These are phyloP conservation scores for Fusarium hostae DNA, from an alignment of 2,329 filamentous ascomycete genomes.

Conservation along the genomic window DNA sequence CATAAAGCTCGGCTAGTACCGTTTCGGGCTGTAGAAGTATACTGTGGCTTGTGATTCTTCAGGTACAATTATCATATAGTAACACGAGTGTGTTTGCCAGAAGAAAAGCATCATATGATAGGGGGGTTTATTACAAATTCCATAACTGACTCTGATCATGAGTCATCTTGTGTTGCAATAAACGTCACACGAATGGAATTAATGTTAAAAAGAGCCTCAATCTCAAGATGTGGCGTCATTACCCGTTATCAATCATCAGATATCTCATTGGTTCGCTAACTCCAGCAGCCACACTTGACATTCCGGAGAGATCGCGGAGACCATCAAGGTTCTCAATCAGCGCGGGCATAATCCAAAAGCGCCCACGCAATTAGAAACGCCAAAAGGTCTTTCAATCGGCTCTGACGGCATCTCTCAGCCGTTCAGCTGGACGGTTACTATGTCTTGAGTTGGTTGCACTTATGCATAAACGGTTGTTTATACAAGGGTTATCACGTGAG, in stretches of 20 bases:
- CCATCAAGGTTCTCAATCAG: conserved; percentile 45
- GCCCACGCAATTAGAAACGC: conserved; percentile 18
- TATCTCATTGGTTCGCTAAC: conserved; percentile 25
- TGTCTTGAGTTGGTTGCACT: background rate
- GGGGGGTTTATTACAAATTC: accelerated
- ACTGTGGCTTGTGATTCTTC: conserved; percentile 24
- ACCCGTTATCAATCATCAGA: background rate
- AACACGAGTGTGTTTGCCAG: background rate
- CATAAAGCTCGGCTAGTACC: conserved; percentile 3
- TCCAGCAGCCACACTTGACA: conserved; percentile 35
- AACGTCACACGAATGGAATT: background rate
- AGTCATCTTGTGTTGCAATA: background rate
- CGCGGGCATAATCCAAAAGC: conserved; percentile 16
- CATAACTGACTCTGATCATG: too few species aligned
- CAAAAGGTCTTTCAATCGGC: conserved; percentile 28
- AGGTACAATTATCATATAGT: background rate
- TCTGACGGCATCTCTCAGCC: conserved; percentile 35
- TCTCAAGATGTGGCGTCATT: conserved; percentile 32
- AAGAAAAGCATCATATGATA: background rate
- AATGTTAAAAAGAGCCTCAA: conserved; percentile 10
- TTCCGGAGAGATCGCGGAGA: conserved; percentile 14
- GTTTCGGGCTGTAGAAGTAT: conserved; percentile 5
- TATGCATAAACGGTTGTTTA: background rate
- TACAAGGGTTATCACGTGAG: background rate
- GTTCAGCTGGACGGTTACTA: background rate